Conservation (phyloP, 2,329 filamentous ascomycete species). For the Mollisia scopiformis region DNA sequence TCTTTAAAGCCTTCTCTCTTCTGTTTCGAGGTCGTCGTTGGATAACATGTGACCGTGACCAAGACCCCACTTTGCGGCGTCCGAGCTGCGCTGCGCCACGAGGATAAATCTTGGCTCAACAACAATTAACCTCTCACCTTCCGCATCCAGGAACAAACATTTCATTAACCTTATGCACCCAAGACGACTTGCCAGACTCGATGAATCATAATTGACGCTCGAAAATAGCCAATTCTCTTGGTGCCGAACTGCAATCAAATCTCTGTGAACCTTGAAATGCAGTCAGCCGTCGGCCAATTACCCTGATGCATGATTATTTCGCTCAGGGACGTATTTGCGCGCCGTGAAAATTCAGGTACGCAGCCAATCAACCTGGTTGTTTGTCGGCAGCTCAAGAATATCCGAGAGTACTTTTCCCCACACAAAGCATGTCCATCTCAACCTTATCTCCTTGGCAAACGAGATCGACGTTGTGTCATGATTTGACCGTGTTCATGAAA, state of each 20-base stretch:
- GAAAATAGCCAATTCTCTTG: background rate
- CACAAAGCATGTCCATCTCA: background rate
- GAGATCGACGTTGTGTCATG: background rate
- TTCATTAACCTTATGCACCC: too few species aligned
- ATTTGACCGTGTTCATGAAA: conserved; percentile 3
- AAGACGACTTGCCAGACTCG: background rate
- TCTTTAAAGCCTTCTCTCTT: too few species aligned
- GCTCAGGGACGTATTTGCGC: background rate
- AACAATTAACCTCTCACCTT: background rate
- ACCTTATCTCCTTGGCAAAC: conserved; percentile 12
- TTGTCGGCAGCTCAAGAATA: background rate
- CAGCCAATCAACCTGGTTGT: background rate
- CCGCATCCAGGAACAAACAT: background rate
- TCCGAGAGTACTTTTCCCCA: background rate
- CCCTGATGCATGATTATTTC: background rate
- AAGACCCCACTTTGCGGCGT: too few species aligned
- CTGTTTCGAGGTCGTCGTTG: too few species aligned
- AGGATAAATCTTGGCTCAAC: too few species aligned
- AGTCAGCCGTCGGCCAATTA: background rate
- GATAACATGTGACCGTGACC: too few species aligned
- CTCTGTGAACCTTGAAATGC: background rate
- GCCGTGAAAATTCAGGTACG: background rate
- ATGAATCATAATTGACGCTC: background rate
- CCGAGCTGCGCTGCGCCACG: too few species aligned
- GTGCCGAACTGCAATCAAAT: background rate